Evolutionary conservation across 352 stramenopile species (phyloP).

Genomic region (Phytophthora capsici): DNA sequence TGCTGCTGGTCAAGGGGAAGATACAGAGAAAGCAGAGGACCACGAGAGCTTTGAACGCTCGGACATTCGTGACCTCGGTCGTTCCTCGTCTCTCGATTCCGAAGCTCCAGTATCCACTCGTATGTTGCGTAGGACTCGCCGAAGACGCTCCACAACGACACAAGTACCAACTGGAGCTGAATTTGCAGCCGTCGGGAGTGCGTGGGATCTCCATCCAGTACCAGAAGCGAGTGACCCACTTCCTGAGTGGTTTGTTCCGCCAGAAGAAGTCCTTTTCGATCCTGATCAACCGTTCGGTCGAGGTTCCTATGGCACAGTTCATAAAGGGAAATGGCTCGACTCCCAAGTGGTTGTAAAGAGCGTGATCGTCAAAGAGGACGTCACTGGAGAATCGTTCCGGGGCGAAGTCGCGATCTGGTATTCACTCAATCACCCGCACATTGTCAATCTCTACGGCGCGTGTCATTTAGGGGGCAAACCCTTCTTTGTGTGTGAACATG

Average conservation of each 20-base stretch:
- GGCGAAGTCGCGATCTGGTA: background rate
- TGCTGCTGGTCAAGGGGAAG: too few species aligned
- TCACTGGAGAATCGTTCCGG: background rate
- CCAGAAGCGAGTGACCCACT: background rate
- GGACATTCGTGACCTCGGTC: too few species aligned
- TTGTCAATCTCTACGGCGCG: background rate
- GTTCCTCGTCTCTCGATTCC: too few species aligned
- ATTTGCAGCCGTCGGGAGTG: too few species aligned
- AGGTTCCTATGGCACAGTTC: background rate
- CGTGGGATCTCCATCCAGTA: too few species aligned
- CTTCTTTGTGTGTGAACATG: slow-evolving; percentile 20
- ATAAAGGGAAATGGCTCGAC: background rate
- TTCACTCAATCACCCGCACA: background rate
- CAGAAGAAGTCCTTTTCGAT: background rate
- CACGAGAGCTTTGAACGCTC: too few species aligned
- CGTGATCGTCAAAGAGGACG: background rate
- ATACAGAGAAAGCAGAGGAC: too few species aligned
- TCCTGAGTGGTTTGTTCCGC: slow-evolving; percentile 12
- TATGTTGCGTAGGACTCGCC: too few species aligned
- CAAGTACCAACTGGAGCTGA: too few species aligned
- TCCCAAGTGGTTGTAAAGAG: background rate
- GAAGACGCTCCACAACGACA: too few species aligned
- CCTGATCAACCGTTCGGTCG: background rate
- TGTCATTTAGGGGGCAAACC: slow-evolving; percentile 4
- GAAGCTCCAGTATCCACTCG: too few species aligned